phyloP scores from a whole-genome alignment of 1,139 yeast species.

The Blastobotrys apis region DNA sequence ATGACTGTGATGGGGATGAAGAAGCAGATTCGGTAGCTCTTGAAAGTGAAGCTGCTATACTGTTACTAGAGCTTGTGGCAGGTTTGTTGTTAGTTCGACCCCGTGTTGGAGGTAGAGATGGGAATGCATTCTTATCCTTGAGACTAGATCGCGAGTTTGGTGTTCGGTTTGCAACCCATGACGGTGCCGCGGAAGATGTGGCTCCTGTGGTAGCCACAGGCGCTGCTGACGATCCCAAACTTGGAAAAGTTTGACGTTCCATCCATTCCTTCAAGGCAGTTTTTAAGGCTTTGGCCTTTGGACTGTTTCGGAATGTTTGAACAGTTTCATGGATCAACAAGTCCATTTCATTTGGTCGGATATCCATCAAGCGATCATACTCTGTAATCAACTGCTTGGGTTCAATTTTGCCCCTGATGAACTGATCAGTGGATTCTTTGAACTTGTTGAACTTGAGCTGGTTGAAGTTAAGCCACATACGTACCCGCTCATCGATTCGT shows the following conservation, averaged over 20 bases:
- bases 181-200: background rate
- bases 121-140: slow-evolving; percentile 20
- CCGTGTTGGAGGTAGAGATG: slow-evolving; percentile 22
- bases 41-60: no score
- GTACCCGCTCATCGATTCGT: slow-evolving; percentile 81
- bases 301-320: slow-evolving; percentile 29
- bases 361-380: slow-evolving; percentile 52
- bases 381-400: slow-evolving; percentile 47
- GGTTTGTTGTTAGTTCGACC: background rate
- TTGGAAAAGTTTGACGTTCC: slow-evolving; percentile 17
- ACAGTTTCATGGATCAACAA: slow-evolving; percentile 46
- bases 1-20: background rate
- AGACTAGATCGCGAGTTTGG: background rate
- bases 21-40: no score
- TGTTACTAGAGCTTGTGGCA: no score
- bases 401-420: slow-evolving; percentile 44
- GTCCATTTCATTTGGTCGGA: slow-evolving; percentile 39
- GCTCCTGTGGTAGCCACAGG: slow-evolving; percentile 7
- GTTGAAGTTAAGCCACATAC: slow-evolving; percentile 49
- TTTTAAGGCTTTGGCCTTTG: slow-evolving; percentile 17
- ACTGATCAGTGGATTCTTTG: slow-evolving; percentile 46
- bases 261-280: slow-evolving; percentile 22
- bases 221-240: slow-evolving; percentile 11
- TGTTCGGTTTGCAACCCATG: slow-evolving; percentile 7
- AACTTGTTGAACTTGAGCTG: slow-evolving; percentile 47